Evolutionary conservation across 495 filamentous ascomycete genomes (phyloP).

Genomic region (Podospora tetraspora): DNA sequence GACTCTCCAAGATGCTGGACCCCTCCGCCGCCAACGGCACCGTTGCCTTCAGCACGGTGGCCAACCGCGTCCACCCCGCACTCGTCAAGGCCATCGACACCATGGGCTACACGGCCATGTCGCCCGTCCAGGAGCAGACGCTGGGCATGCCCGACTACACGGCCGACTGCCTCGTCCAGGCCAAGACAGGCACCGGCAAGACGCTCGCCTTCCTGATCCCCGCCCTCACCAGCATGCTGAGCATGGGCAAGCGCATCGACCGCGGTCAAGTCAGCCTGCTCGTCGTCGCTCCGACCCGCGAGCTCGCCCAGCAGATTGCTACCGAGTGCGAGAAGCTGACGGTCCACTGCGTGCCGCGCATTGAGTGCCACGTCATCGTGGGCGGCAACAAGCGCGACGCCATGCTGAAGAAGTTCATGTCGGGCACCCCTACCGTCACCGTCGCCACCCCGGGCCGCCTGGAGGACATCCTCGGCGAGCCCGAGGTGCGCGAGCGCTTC

Average conservation of each 20-base stretch:
- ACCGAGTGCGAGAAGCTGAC: constrained; percentile 67
- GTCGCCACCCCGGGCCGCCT: constrained; percentile 89
- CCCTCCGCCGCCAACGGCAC: not conserved
- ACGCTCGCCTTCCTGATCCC: constrained; percentile 88
- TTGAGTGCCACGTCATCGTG: constrained; percentile 93
- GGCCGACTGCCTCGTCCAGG: constrained; percentile 67
- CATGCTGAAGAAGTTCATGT: constrained; percentile 63
- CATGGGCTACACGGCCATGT: constrained; percentile 73
- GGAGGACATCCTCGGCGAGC: constrained; percentile 80
- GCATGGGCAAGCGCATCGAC: constrained; percentile 42
- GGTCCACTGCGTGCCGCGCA: constrained; percentile 57
- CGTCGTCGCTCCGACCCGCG: constrained; percentile 83
- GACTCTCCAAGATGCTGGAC: not conserved
- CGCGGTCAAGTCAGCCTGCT: constrained; percentile 52
- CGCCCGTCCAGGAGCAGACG: constrained; percentile 72
- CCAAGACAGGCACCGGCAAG: constrained; percentile 90
- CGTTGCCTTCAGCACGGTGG: constrained; percentile 13
- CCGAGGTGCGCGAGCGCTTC: constrained; percentile 71
- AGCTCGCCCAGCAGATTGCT: constrained; percentile 86
- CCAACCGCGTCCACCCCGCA: constrained; percentile 35
- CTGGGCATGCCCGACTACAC: constrained; percentile 63
- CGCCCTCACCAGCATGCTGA: constrained; percentile 56
- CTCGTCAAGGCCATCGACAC: constrained; percentile 59
- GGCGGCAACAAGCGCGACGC: constrained; percentile 90
- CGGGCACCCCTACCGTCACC: constrained; percentile 70